phyloP scores from a whole-genome alignment of 768 basidiomycete genomes.

The Pseudohyphozyma bogoriensis region DNA sequence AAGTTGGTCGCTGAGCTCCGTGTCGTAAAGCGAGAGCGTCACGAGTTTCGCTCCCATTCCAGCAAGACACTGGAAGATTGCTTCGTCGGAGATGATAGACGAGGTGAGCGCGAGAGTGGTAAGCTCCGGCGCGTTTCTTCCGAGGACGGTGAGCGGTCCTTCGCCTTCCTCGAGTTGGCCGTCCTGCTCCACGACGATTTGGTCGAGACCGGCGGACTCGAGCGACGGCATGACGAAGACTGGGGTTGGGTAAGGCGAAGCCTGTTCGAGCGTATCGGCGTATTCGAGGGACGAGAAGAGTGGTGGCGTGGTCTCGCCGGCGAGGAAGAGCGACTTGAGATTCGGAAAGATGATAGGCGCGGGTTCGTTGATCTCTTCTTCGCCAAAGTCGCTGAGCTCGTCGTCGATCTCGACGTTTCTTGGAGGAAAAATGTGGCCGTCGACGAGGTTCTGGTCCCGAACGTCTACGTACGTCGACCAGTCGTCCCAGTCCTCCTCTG shows the following conservation, averaged over 20 bases:
- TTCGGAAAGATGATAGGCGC: constrained; percentile 1
- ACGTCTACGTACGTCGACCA: no score
- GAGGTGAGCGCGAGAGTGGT: not conserved
- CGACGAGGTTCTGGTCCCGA: no score
- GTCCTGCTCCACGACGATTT: not conserved
- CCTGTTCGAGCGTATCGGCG: not conserved
- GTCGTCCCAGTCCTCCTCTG: no score
- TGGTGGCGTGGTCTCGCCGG: not conserved
- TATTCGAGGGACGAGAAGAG: constrained; percentile 5
- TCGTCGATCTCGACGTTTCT: not conserved
- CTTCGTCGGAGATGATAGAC: not conserved
- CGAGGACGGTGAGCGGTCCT: constrained; percentile 4
- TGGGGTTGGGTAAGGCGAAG: constrained; percentile 1
- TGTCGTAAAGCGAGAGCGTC: constrained; percentile 2
- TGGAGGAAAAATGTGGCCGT: no score
- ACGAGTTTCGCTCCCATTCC: not conserved
- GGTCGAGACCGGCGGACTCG: not conserved
- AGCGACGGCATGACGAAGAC: constrained; percentile 14
- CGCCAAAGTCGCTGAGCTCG: not conserved
- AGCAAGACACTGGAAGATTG: constrained; percentile 1
- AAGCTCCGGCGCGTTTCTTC: constrained; percentile 4
- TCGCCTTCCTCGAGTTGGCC: not conserved
- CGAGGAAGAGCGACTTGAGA: not conserved
- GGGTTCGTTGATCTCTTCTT: not conserved
- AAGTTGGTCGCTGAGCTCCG: constrained; percentile 6